Percentiles rank a stretch among this genome's conserved stretches.
phyloP scores from a whole-genome alignment of 441 rosid species.

The Erodium moschatum region DNA sequence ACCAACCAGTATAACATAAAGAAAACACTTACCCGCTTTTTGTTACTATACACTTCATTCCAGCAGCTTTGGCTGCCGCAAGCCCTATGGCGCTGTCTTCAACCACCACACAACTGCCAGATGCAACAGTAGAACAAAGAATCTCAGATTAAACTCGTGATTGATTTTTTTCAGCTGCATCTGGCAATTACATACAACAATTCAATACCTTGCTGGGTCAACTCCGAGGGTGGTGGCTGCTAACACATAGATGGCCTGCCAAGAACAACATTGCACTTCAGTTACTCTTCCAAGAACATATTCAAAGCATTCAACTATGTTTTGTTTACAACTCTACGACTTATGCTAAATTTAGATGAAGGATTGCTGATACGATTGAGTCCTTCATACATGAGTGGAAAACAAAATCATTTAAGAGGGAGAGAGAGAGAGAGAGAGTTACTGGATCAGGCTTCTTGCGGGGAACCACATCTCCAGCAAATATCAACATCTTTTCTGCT shows the following conservation, averaged over 20 bases:
- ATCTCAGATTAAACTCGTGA: neutral
- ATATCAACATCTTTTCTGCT: slow-evolving; percentile 75
- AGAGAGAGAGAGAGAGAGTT: slow-evolving; percentile 13
- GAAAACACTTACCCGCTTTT: slow-evolving; percentile 58
- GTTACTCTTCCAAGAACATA: neutral
- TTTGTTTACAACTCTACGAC: neutral
- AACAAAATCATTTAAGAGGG: neutral
- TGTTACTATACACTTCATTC: slow-evolving; percentile 87
- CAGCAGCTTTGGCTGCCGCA: slow-evolving; percentile 93
- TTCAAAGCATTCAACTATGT: neutral
- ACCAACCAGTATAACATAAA: too few relatives aligned
- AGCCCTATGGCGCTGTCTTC: slow-evolving; percentile 95
- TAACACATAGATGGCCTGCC: slow-evolving; percentile 74
- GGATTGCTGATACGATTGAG: neutral
- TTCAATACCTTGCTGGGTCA: slow-evolving; percentile 69
- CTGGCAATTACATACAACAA: neutral
- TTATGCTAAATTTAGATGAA: neutral
- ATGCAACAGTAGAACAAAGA: too few relatives aligned
- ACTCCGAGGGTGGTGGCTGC: slow-evolving; percentile 80
- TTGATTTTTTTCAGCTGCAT: neutral
- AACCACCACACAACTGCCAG: slow-evolving; percentile 53
- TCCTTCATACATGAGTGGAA: neutral
- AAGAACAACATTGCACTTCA: slow-evolving; percentile 20
- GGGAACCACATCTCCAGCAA: slow-evolving; percentile 94
- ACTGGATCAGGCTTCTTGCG: slow-evolving; percentile 95